A percentile compares a stretch with the other conserved stretches of the same genome.
Conservation (phyloP, 1,139 yeast species). For the Pichia sp. region DNA sequence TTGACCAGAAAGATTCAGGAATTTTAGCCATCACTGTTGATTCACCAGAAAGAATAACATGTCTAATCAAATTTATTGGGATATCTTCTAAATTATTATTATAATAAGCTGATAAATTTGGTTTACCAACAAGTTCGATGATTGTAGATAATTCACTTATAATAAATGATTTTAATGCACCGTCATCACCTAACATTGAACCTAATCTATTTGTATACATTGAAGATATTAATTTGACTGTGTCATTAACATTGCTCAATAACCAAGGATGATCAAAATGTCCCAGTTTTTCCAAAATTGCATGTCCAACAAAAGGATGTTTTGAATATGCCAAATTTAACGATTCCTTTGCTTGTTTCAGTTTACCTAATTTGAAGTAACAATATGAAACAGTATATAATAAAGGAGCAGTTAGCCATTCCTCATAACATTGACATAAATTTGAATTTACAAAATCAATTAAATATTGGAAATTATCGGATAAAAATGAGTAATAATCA, state of each 20-base stretch:
- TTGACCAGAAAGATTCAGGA: conserved; percentile 56
- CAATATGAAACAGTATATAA: conserved; percentile 66
- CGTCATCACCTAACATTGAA: conserved; percentile 44
- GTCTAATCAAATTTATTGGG: conserved; percentile 57
- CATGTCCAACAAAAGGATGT: conserved; percentile 56
- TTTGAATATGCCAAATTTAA: conserved; percentile 45
- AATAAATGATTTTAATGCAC: conserved; percentile 40
- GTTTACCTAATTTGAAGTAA: conserved; percentile 35
- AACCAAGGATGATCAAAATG: conserved; percentile 18
- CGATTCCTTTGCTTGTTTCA: conserved; percentile 40
- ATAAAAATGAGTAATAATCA: conserved; percentile 68
- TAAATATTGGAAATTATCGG: conserved; percentile 60
- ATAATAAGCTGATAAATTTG: conserved; percentile 16
- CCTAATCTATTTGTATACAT: conserved; percentile 49
- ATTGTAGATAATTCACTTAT: conserved; percentile 37
- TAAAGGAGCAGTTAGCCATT: conserved; percentile 72
- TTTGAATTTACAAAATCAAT: conserved; percentile 50
- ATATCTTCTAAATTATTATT: conserved; percentile 29
- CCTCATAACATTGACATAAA: conserved; percentile 47
- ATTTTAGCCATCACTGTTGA: conserved; percentile 62
- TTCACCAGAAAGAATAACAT: conserved; percentile 65
- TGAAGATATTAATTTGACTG: conserved; percentile 38
- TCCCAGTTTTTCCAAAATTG: conserved; percentile 39
- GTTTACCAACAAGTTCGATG: conserved; percentile 26
- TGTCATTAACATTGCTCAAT: conserved; percentile 18